Base-by-base conservation (phyloP, 2,329 filamentous ascomycete species). In the Phoma sp. region DNA sequence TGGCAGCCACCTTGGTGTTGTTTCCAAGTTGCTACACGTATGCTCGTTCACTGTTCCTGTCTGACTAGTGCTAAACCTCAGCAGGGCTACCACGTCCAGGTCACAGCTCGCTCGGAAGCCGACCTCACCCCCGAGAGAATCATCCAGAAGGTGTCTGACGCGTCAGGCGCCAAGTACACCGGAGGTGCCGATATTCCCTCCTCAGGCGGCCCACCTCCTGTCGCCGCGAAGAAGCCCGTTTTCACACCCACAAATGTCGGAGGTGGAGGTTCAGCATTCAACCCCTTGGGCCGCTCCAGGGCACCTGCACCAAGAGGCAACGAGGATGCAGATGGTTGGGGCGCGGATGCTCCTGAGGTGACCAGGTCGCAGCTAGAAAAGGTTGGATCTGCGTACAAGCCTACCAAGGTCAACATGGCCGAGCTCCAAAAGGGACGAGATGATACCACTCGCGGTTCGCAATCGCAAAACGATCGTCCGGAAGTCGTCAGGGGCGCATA, bases 141-240 rank as follows among this genome's bases (percentile, higher is more conserved):
- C 64, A 83, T 98, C 66, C 89, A 95, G 73, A 98, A 97, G 77
- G 91, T 99, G 42, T 86, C 91, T 56, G 93, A 98, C 81, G 89
- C 95, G 25, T 98, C 95, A 38, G 95, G 95, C 57, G 86, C 93
- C 60, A 98, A 97, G 76, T 99, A 99, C 78, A 91, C 91, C 9
- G 88, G 86, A 48, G 83, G 82, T 54, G 81, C 85, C 45, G 80
- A 81, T 23, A 80, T 83, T 25, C 76, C 83, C 23, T 75, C 80
- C 25, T 75, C 84, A 40, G 79, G 83, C 22, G 83, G 86, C 14
- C 82, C 85, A n/a, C 76, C 79, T 37, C 90, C 91, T 7, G 85
- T 89, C 0, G 83, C 91, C 52, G 88, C 91, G 59, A 91, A 90
- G 55, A 98, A 98, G 79, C 93, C 95, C 30, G 91, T 90, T 44